Percentiles rank a stretch among this genome's conserved stretches.
Evolutionary conservation across 202 grass and related monocot species (phyloP).

Genomic region (Carex arenaria): DNA sequence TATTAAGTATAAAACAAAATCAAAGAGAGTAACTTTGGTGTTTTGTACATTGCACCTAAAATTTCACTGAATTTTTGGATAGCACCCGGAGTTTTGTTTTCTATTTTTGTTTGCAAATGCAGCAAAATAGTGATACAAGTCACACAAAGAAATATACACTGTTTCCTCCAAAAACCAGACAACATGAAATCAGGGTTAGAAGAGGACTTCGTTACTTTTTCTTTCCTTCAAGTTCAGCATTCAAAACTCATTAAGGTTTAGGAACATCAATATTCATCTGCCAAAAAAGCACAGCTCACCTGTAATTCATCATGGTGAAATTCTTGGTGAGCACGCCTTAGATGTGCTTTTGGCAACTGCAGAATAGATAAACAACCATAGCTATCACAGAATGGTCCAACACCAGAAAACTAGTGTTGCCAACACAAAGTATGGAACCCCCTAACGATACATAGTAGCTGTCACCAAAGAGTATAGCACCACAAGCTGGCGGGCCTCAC

Average conservation of each 20-base stretch:
- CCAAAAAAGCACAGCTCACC: slow-evolving; percentile 37
- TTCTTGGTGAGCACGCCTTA: slow-evolving; percentile 75
- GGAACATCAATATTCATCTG: not conserved
- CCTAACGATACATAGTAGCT: not conserved
- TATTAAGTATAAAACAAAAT: not conserved
- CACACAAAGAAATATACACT: not conserved
- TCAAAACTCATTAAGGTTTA: not conserved
- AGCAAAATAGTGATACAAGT: not conserved
- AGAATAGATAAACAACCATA: slow-evolving; percentile 25
- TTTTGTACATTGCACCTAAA: not conserved
- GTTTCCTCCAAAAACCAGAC: not conserved
- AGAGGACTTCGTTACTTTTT: not conserved
- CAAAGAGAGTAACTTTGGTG: not conserved
- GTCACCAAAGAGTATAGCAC: not conserved
- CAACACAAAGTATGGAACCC: not conserved
- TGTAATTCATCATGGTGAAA: slow-evolving; percentile 68
- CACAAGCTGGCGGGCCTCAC: not conserved
- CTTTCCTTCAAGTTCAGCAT: not conserved
- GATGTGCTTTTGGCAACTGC: slow-evolving; percentile 79
- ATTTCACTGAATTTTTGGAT: not conserved
- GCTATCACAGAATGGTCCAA: not conserved
- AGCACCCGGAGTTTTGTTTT: not conserved
- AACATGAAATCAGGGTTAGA: not conserved
- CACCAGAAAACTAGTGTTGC: not conserved
- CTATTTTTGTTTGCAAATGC: not conserved